A percentile compares a stretch with the other conserved stretches of the same genome.
These are phyloP conservation scores for Rubroshorea leprosula DNA, from an alignment of 345 rosid species.

Conservation along the genomic window DNA sequence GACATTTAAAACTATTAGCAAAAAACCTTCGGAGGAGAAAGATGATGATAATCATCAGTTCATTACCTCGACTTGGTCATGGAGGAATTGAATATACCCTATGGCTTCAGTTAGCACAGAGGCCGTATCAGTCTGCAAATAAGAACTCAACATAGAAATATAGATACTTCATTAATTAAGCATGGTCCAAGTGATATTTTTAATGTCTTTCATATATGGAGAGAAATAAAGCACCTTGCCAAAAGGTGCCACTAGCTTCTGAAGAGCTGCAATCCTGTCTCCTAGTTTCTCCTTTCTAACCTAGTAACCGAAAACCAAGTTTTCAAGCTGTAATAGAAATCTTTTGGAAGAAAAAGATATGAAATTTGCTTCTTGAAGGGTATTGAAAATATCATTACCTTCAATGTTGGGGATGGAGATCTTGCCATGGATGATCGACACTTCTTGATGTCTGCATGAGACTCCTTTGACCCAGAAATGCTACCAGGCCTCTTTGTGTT, in stretches of 20 bases:
- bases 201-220: background rate
- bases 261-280: slow-evolving; percentile 63
- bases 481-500: slow-evolving; percentile 14
- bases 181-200: slow-evolving; percentile 3
- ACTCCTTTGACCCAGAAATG: slow-evolving; percentile 19
- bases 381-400: slow-evolving; percentile 17
- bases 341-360: too few species aligned
- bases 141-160: background rate
- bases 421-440: slow-evolving; percentile 17
- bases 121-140: slow-evolving; percentile 64
- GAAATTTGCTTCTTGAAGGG: too few species aligned
- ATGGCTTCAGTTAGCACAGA: slow-evolving; percentile 62
- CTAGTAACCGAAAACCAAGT: slow-evolving; percentile 16
- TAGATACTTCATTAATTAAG: slow-evolving; percentile 1
- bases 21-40: background rate
- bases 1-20: background rate
- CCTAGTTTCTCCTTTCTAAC: slow-evolving; percentile 57
- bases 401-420: slow-evolving; percentile 27
- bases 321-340: background rate
- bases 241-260: slow-evolving; percentile 69
- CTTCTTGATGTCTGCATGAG: slow-evolving; percentile 17
- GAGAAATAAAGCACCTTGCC: slow-evolving; percentile 40
- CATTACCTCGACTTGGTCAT: slow-evolving; percentile 59
- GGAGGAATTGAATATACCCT: slow-evolving; percentile 62
- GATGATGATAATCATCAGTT: too few species aligned